Evolutionary conservation across 2,329 filamentous ascomycete species (phyloP).

Genomic region (Cladosporium sp.): DNA sequence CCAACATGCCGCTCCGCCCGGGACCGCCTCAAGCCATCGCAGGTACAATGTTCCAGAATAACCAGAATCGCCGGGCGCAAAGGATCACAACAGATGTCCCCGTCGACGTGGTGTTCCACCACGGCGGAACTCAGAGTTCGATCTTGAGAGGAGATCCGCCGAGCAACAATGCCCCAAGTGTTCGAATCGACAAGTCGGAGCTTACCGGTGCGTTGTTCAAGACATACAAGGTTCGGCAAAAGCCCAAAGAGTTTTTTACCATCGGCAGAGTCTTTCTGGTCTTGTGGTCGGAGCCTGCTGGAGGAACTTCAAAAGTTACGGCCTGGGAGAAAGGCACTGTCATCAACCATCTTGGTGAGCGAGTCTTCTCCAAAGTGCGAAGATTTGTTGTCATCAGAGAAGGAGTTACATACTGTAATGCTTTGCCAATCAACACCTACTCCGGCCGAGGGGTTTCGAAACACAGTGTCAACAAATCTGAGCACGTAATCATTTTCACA

Average conservation of each 20-base stretch:
- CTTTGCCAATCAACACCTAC: conserved; percentile 31
- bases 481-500: conserved; percentile 33
- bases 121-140: not conserved
- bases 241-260: conserved; percentile 20
- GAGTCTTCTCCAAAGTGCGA: conserved; percentile 28
- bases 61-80: not conserved
- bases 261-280: conserved; percentile 26
- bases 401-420: conserved; percentile 22
- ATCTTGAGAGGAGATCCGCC: not conserved
- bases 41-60: not conserved
- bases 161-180: not conserved
- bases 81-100: not conserved
- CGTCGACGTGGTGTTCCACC: not conserved
- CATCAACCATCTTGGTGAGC: conserved; percentile 19
- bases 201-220: not conserved
- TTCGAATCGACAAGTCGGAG: not conserved
- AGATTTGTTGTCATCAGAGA: conserved; percentile 31
- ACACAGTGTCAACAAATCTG: conserved; percentile 22
- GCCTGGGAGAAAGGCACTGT: not conserved
- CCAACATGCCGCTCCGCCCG: too few species aligned
- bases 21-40: not conserved
- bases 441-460: conserved; percentile 26
- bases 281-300: conserved; percentile 28
- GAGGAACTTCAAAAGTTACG: conserved; percentile 1
- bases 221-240: not conserved